phyloP scores from a whole-genome alignment of 2,329 filamentous ascomycete species.

The Corinectria fuckeliana region DNA sequence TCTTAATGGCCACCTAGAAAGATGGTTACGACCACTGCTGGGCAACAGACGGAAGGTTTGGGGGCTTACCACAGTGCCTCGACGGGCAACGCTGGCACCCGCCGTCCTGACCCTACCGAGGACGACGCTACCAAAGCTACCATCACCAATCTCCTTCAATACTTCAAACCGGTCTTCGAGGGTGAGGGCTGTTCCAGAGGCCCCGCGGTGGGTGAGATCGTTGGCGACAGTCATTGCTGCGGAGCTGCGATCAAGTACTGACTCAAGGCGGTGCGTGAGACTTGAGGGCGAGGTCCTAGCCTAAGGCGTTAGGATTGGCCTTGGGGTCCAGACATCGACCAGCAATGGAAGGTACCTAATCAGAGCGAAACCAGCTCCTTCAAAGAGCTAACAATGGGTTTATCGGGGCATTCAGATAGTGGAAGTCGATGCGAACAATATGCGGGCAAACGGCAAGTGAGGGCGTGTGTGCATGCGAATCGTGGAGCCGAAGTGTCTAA shows the following conservation, averaged over 20 bases:
- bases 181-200: conserved; percentile 64
- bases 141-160: conserved; percentile 97
- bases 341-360: conserved; percentile 34
- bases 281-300: conserved; percentile 25
- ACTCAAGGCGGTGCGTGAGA: conserved; percentile 28
- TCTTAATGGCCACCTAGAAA: conserved; percentile 92
- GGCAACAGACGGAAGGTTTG: conserved; percentile 15
- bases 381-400: conserved; percentile 43
- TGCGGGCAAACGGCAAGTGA: conserved; percentile 19
- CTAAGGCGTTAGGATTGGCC: conserved; percentile 29
- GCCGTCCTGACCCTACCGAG: conserved; percentile 90
- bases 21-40: conserved; percentile 26
- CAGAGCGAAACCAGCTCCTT: conserved; percentile 42
- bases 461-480: conserved; percentile 20
- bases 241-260: conserved; percentile 25
- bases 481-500: conserved; percentile 6
- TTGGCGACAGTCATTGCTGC: conserved; percentile 76
- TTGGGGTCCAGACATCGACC: conserved; percentile 23
- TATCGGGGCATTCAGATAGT: conserved; percentile 47
- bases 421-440: conserved; percentile 21
- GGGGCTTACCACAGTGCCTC: conserved; percentile 85
- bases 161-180: conserved; percentile 97
- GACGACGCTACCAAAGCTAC: conserved; percentile 95
- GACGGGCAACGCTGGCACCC: conserved; percentile 84
- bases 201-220: conserved; percentile 74